phyloP scores from a whole-genome alignment of 73 alveolate genomes.

The Tetrahymena thermophila region DNA sequence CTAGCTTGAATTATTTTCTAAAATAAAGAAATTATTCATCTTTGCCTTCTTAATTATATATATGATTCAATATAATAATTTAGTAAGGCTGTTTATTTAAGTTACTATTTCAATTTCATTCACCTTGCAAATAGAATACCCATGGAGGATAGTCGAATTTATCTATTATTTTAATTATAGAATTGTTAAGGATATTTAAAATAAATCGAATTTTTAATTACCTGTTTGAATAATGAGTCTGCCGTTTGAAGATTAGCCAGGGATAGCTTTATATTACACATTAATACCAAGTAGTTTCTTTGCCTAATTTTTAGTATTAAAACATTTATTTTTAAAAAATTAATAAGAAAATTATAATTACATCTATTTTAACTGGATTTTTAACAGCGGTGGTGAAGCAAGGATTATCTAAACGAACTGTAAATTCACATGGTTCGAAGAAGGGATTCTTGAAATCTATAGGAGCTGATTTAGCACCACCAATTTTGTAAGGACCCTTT shows the following conservation, averaged over 20 bases:
- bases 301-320: slow-evolving; percentile 12
- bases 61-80: too few relatives aligned
- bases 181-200: neutral
- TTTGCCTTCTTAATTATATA: too few relatives aligned
- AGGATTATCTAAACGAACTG: slow-evolving; percentile 95
- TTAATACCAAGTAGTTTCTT: slow-evolving; percentile 28
- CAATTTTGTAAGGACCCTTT: slow-evolving; percentile 95
- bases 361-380: slow-evolving; percentile 87
- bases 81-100: too few relatives aligned
- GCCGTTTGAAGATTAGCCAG: slow-evolving; percentile 30
- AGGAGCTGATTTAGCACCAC: slow-evolving; percentile 91
- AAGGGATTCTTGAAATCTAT: slow-evolving; percentile 97
- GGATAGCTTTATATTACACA: slow-evolving; percentile 25
- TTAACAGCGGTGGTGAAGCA: slow-evolving; percentile 90
- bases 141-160: slow-evolving; percentile 31
- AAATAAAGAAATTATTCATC: too few relatives aligned
- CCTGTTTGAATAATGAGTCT: slow-evolving; percentile 38
- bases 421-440: slow-evolving; percentile 90
- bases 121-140: slow-evolving; percentile 45
- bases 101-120: neutral
- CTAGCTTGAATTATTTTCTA: neutral
- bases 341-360: neutral
- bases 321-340: neutral
- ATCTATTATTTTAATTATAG: neutral
- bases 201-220: neutral